Evolutionary conservation across 2,329 filamentous ascomycete species (phyloP), one percentile per base, ranked within the genome.

Genomic region (Dactylellina haptotyla): DNA sequence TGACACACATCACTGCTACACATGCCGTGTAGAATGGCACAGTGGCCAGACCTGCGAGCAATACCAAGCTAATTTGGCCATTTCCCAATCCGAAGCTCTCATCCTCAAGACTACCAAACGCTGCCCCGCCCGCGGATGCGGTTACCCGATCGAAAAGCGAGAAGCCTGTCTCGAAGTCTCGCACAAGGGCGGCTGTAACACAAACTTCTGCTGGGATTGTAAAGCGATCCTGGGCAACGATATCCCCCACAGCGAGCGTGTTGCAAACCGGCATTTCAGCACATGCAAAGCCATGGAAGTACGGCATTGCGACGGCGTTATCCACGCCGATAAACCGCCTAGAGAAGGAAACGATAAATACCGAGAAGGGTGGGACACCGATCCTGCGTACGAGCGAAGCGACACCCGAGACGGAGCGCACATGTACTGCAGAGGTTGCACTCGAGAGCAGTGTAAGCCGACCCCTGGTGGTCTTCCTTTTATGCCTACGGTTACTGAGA

Each of bases 171-270:
- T 72, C 10, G 67, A 72, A 41, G 67, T 72, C 2, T 65, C 59
- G 8, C 67, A 72, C 37, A 59, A 58, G 45, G 39, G 67, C 25
- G 67, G 67, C n/a, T 72, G 67, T n/a, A 64, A 64, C 34, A 72
- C 67, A 37, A 72, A 72, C 53, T 72, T 72, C 37, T 72, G 67
- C 53, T 72, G 67, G 67, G 67, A 72, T 43, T 72, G 67, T 46
- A 72, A 72, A 16, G 67, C 67, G 16, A 72, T 72, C 53, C 28
- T 72, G 10, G 53, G 59, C 10, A 58, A 59, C 20, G 67, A 72
- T 16, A 72, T 72, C 25, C 67, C 67, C 6, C 67, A 72, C 45
- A 72, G 67, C 54, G 67, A 72, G 28, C 59, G 67, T 16, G 67
- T 72, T 20, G 61, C 67, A 12, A 72, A 56, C 28, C 51, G 67